These are phyloP conservation scores for Clonostachys rhizophaga DNA, from an alignment of 2,329 filamentous ascomycete species.

Conservation along the genomic window DNA sequence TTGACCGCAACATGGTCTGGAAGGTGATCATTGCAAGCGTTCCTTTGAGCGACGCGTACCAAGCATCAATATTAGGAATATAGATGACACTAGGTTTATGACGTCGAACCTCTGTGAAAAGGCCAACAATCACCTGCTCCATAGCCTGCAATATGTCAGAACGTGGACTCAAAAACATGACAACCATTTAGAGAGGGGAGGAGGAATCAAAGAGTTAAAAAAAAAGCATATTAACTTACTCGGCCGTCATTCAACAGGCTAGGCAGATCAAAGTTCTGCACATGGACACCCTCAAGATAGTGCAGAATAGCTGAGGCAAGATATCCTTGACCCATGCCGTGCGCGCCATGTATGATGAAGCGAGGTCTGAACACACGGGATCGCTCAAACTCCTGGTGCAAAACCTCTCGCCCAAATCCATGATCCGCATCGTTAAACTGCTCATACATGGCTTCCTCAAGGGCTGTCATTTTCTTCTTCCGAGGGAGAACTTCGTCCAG, in stretches of 20 bases:
- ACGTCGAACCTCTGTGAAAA: constrained; percentile 88
- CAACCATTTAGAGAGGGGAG: neutral
- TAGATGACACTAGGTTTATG: constrained; percentile 97
- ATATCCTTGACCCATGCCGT: constrained; percentile 93
- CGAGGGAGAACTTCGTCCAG: constrained; percentile 77
- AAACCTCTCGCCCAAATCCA: constrained; percentile 78
- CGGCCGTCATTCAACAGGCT: constrained; percentile 81
- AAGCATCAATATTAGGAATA: constrained; percentile 83
- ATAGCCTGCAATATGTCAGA: constrained; percentile 46
- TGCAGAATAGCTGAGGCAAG: constrained; percentile 81
- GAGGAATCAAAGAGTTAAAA: no score
- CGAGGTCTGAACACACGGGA: constrained; percentile 85
- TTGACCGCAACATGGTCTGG: constrained; percentile 71
- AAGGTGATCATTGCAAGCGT: constrained; percentile 78
- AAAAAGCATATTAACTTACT: constrained; percentile 37
- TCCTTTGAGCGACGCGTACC: constrained; percentile 63
- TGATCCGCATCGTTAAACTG: constrained; percentile 77
- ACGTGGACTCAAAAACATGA: neutral
- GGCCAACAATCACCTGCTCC: constrained; percentile 83
- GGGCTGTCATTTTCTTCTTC: constrained; percentile 79
- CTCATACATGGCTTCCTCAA: constrained; percentile 92
- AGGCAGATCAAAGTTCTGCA: constrained; percentile 90
- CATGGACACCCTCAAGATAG: constrained; percentile 88
- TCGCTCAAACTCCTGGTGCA: constrained; percentile 75
- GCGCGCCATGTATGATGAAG: constrained; percentile 73